These are phyloP conservation scores for Coix lacrymajobi DNA, from an alignment of 176 grass and related monocot species.

Conservation along the genomic window DNA sequence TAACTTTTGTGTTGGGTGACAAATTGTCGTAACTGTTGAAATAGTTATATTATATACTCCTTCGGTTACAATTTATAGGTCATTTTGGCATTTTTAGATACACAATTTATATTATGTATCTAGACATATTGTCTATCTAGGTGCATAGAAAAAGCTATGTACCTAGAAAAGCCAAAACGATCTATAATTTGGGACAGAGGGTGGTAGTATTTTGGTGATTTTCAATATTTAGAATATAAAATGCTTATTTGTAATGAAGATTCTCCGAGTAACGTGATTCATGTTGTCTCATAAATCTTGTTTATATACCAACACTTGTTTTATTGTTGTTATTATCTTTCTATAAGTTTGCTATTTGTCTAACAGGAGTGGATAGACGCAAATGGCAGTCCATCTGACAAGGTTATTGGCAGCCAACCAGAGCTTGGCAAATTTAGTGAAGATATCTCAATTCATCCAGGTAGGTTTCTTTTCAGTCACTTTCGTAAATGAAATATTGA, in stretches of 20 bases:
- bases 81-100: too few species aligned
- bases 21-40: not conserved
- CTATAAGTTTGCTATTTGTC: slow-evolving; percentile 6
- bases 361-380: not conserved
- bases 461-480: not conserved
- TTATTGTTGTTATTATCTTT: not conserved
- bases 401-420: not conserved
- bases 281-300: not conserved
- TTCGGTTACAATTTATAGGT: too few species aligned
- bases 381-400: not conserved
- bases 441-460: slow-evolving; percentile 18
- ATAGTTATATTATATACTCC: not conserved
- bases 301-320: not conserved
- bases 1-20: not conserved
- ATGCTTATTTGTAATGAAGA: not conserved
- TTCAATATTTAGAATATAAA: not conserved
- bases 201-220: not conserved
- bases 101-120: too few species aligned
- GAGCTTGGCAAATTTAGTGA: not conserved
- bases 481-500: not conserved
- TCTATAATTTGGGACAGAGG: too few species aligned
- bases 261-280: not conserved
- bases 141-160: too few species aligned
- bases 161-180: too few species aligned
- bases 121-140: too few species aligned